Evolutionary conservation across 139 green algal species (phyloP), one percentile per base, ranked within the genome.

Genomic region (Ettlia oleoabundans): DNA sequence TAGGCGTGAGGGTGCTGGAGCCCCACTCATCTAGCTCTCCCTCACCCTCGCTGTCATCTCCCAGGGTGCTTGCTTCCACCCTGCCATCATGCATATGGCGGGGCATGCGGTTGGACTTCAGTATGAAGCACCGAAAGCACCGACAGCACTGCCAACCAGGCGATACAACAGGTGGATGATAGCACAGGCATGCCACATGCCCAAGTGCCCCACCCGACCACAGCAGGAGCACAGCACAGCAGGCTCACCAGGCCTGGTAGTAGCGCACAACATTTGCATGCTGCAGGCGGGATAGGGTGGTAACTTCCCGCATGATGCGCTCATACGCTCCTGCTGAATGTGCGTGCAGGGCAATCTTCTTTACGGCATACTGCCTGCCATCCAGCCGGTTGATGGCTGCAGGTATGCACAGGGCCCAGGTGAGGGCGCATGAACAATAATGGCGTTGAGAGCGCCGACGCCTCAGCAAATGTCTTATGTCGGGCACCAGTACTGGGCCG

Each of bases 241-340:
- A 40, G 53, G 33, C 53, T 35, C 40, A 73, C 83, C 88, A 86
- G 35, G 91, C 93, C 91, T 97, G 93, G 87, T 93, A 98, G 87
- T 98, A 98, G 1, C 96, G 88, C 35, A 99, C 96, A 13, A 99
- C 88, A 85, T 96, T 89, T 21, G 92, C 89, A 79, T 98, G 95
- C 88, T 98, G 93, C 82, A 99, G 90, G 18, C 94, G 85, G 6
- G 87, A 93, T 24, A 99, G 93, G 1, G 95, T 97, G 61, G 93
- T 85, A 8, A 99, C 96, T 88, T 99, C 96, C 0, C 95, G 87
- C 79, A 97, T 91, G 74, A 98, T 94, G 70, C 92, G 89, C 0
- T 81, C 81, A 41, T 82, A 86, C 3, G 69, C 84, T 35, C 65
- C 73, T 9, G 73, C 73, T 9, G 88, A 83, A 22, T 80, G 37